phyloP scores from a whole-genome alignment of 495 filamentous ascomycete genomes.

The Cenococcum geophilum region DNA sequence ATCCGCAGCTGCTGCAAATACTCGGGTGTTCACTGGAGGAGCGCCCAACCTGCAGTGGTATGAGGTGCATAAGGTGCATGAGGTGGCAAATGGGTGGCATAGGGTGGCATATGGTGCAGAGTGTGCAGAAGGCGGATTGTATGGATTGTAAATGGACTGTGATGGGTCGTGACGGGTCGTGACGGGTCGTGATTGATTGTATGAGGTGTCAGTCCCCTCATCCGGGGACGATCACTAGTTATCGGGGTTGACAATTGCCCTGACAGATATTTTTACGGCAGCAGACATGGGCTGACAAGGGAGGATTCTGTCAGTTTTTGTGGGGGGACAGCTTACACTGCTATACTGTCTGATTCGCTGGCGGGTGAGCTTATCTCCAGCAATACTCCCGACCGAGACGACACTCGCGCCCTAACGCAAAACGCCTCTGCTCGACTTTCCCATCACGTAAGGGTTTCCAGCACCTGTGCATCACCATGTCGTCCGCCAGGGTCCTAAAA shows the following conservation, averaged over 20 bases:
- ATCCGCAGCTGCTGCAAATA: too few relatives aligned
- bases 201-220: too few relatives aligned
- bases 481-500: slow-evolving; percentile 16
- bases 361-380: neutral
- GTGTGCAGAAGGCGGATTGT: too few relatives aligned
- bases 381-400: neutral
- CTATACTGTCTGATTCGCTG: neutral
- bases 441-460: slow-evolving; percentile 22
- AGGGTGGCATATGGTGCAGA: too few relatives aligned
- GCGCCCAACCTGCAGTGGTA: too few relatives aligned
- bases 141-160: too few relatives aligned
- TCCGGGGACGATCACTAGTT: neutral
- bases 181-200: too few relatives aligned
- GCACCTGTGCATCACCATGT: slow-evolving; percentile 25
- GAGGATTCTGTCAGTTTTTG: too few relatives aligned
- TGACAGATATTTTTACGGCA: slow-evolving; percentile 11
- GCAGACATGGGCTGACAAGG: neutral
- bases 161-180: too few relatives aligned
- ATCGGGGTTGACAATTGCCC: neutral
- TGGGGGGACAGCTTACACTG: neutral
- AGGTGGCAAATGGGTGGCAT: too few relatives aligned
- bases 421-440: slow-evolving; percentile 1
- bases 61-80: too few relatives aligned
- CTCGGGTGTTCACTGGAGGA: too few relatives aligned
- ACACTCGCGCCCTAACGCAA: slow-evolving; percentile 1